These are phyloP conservation scores for Pichia sp. DNA, from an alignment of 1,139 yeast genomes.

Conservation along the genomic window DNA sequence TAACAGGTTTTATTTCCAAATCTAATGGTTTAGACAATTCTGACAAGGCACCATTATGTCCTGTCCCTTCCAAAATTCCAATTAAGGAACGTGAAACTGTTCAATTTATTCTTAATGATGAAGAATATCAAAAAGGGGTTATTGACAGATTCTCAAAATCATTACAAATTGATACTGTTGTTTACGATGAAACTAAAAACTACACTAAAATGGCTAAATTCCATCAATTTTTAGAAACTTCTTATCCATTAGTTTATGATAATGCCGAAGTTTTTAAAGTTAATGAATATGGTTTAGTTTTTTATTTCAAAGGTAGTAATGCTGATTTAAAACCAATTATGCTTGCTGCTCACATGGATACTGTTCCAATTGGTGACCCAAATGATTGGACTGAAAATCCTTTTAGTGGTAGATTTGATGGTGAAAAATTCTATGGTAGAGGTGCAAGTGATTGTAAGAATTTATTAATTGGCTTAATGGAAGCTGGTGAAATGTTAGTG, in stretches of 20 bases:
- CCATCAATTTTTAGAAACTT: conserved; percentile 37
- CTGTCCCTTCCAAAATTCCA: conserved; percentile 20
- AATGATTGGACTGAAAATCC: conserved; percentile 67
- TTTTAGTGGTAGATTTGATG: conserved; percentile 63
- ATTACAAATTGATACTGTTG: conserved; percentile 55
- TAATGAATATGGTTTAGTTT: conserved; percentile 38
- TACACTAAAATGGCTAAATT: conserved; percentile 39
- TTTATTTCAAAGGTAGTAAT: conserved; percentile 41
- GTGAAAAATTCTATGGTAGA: conserved; percentile 53
- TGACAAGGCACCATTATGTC: conserved; percentile 23
- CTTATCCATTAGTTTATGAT: conserved; percentile 39
- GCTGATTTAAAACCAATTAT: conserved; percentile 52
- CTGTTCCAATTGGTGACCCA: conserved; percentile 65
- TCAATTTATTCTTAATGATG: conserved; percentile 33
- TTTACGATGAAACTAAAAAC: conserved; percentile 40
- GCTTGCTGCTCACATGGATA: conserved; percentile 76
- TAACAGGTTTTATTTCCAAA: neutral
- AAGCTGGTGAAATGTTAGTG: conserved; percentile 48
- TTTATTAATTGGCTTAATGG: conserved; percentile 50
- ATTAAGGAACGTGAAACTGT: conserved; percentile 18
- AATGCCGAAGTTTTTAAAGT: conserved; percentile 36
- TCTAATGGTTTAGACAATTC: neutral
- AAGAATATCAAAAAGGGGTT: conserved; percentile 36
- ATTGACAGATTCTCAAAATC: conserved; percentile 47
- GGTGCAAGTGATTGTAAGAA: conserved; percentile 64